Evolutionary conservation across 2,329 filamentous ascomycete species (phyloP).

Genomic region (Trichoderma pleuroti): DNA sequence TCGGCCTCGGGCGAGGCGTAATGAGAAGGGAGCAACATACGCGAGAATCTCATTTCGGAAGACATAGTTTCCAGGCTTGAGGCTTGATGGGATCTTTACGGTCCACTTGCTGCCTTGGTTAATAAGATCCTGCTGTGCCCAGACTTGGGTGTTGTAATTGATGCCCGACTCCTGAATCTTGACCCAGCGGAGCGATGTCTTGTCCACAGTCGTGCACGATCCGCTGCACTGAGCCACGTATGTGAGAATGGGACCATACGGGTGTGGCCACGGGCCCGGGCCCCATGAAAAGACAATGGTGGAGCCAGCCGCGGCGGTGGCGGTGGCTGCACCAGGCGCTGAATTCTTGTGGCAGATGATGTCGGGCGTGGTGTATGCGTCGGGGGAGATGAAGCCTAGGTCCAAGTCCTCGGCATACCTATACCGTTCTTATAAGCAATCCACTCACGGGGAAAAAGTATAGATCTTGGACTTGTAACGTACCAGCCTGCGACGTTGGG

Average conservation of each 20-base stretch:
- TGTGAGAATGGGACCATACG: constrained; percentile 43
- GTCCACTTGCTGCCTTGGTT: constrained; percentile 50
- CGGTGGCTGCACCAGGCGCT: constrained; percentile 38
- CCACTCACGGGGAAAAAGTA: background rate
- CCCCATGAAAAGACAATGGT: constrained; percentile 47
- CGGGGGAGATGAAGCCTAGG: constrained; percentile 46
- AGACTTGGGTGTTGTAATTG: constrained; percentile 40
- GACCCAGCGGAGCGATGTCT: constrained; percentile 43
- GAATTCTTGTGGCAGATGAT: constrained; percentile 50
- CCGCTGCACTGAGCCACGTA: constrained; percentile 45
- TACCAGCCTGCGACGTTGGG: constrained; percentile 14
- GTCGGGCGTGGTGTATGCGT: constrained; percentile 39
- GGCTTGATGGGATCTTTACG: constrained; percentile 45
- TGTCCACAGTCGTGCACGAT: constrained; percentile 39
- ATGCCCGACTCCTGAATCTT: constrained; percentile 44
- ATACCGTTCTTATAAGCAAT: background rate
- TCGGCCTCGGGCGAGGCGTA: background rate
- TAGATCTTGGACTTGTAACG: background rate
- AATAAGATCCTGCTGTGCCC: constrained; percentile 34
- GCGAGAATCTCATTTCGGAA: constrained; percentile 54
- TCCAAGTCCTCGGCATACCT: constrained; percentile 13
- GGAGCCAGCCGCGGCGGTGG: constrained; percentile 43
- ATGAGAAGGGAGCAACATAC: constrained; percentile 18
- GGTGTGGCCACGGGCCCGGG: constrained; percentile 47
- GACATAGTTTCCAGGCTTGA: constrained; percentile 52